Evolutionary conservation across 2,329 filamentous ascomycete species (phyloP).

Genomic region (Mollisiaceae sp.): DNA sequence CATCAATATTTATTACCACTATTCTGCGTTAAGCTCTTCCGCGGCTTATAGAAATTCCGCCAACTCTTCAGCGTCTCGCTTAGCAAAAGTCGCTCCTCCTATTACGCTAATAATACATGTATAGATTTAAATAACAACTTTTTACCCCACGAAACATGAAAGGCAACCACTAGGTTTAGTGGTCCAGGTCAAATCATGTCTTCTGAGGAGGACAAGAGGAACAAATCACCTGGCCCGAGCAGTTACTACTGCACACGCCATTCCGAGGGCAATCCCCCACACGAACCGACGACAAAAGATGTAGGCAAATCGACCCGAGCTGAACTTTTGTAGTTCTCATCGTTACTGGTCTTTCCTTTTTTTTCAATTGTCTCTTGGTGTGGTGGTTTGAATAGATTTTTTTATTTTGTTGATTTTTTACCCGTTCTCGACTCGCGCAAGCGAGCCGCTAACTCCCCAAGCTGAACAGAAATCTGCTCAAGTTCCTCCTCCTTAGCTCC

Average conservation of each 20-base stretch:
- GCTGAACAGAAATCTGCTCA: no score
- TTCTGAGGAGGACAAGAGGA: not conserved
- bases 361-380: not conserved
- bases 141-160: not conserved
- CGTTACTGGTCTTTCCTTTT: not conserved
- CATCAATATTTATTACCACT: no score
- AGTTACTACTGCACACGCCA: not conserved
- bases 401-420: slow-evolving; percentile 1
- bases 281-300: not conserved
- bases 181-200: not conserved
- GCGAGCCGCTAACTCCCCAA: not conserved
- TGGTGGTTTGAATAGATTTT: not conserved
- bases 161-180: not conserved
- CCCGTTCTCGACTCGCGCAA: not conserved
- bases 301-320: not conserved
- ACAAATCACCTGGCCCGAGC: not conserved
- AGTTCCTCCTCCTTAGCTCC: no score
- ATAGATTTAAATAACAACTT: not conserved
- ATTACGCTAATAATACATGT: not conserved
- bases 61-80: not conserved
- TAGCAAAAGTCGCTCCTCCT: not conserved
- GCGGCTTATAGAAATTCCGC: no score
- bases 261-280: not conserved
- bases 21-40: no score
- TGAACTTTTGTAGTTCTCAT: not conserved